Base-by-base conservation (phyloP, 2,329 filamentous ascomycete genomes). In the Cordyceps sp. region DNA sequence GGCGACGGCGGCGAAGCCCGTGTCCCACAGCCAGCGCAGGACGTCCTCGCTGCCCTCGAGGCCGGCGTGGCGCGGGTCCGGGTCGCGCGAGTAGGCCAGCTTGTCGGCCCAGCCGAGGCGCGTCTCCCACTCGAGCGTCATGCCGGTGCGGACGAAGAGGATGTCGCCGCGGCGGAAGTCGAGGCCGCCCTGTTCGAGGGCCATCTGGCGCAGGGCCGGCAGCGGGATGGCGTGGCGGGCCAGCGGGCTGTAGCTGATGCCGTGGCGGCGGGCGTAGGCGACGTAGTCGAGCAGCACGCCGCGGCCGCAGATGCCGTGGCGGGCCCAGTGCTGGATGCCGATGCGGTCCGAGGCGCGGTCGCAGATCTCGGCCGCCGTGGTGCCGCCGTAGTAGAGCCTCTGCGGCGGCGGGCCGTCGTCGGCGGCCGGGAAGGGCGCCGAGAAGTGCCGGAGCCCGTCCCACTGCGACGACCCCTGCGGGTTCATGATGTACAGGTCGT, bases 201-300 rank as follows among this genome's bases (percentile, higher is more conserved):
- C 60, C 6, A 58, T 46, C 4, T 50, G 44, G 2, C 46, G 34
- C 0, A 59, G 40, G 2, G 30, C 45, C 17, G 9, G 12, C 4
- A 45, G 41, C 25, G 46, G 45, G 26, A 63, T 49, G 19, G 48
- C 42, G 42, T 62, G 50, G 14, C 50, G 42, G 21, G 59, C 52
- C 40, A 68, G 52, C 17, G 55, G 42, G 26, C 47, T 50, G 34
- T 61, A 57, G 2, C 42, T 34, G 25, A 65, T 54, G 46, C 36
- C 48, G 35, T 43, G 52, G 10, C 37, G 38, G 1, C 46, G 47
- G 1, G 61, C 59, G 50, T 57, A 68, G 5, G 52, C 49, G 5
- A 47, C 54, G 32, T 64, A 69, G 46, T 69, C 65, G 1, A 69
- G 50, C 7, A 69, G 48, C 6, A 69, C 59, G 3, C 64, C 65